Evolutionary conservation across 257 asterid species (phyloP), one percentile per base, ranked within the genome.

Genomic region (Rhazya stricta): DNA sequence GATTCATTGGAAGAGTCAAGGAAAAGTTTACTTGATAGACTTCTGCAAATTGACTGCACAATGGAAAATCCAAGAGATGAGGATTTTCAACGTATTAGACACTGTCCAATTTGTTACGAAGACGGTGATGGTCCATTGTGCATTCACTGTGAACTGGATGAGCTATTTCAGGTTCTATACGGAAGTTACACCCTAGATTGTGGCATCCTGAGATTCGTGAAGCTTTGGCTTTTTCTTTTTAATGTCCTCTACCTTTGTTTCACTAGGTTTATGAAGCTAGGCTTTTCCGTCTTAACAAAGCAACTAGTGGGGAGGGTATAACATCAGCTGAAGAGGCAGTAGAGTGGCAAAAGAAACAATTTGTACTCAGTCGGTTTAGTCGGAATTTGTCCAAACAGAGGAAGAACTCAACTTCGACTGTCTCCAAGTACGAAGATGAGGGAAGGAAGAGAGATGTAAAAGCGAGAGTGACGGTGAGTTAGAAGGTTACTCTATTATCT

Each of bases 131-230:
- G 99, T 82, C 91, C 89, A 71, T 80, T 91, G 60, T 94, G 99
- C 78, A 82, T 88, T 72, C 97, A 91, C 75, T 94, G 99, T 78
- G 96, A 92, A 87, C 91, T 94, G 88, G 97, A 94, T 80, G 97
- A 89, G 82, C 79, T 89, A 79, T 94, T 94, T 84, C 95, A 92
- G 99, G 99, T 94, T 45, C 79, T 84, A n/a, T 60, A 65, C 70
- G 67, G 39, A 80, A 72, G 77, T 74, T 76, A 18, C 62, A 25
- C 16, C 10, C 67, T 79, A 19, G 50, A 30, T 73, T 50, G 62
- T 21, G 9, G 30, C 71, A 53, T 41, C 62, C 23, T 42, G 62
- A 62, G 36, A 29, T 65, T 68, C n/a, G 36, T 74, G 46, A 63
- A 67, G 77, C 32, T 36, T 58, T 63, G 57, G 30, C 70, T 57